phyloP scores from a whole-genome alignment of 2,329 filamentous ascomycete species.

The Hymenoscyphus occultus region DNA sequence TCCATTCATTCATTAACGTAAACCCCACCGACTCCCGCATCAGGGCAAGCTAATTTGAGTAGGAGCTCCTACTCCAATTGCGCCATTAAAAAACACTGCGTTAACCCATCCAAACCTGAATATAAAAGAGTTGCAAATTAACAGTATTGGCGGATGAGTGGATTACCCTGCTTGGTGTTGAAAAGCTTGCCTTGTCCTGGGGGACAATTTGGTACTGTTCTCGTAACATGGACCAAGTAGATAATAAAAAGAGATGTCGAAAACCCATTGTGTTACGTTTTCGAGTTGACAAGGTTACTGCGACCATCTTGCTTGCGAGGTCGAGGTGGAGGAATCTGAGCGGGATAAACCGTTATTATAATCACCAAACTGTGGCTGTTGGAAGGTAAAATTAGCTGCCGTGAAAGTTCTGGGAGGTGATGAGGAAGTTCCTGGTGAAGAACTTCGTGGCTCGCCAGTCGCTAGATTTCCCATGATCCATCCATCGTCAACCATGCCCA shows the following conservation, averaged over 20 bases:
- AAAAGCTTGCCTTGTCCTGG: neutral
- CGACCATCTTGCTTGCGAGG: neutral
- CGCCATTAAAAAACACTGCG: slow-evolving; percentile 1
- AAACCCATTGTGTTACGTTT: neutral
- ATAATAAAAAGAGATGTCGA: neutral
- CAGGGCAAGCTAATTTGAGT: neutral
- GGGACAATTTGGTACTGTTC: neutral
- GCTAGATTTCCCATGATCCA: neutral
- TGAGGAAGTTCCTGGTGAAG: neutral
- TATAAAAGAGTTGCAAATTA: neutral
- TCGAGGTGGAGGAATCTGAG: neutral
- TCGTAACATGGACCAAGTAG: neutral
- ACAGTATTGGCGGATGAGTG: neutral
- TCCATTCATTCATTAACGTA: neutral
- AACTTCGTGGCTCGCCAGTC: neutral
- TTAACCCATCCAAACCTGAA: neutral
- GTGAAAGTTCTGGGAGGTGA: neutral
- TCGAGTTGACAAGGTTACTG: neutral
- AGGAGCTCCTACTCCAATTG: neutral
- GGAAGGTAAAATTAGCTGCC: neutral
- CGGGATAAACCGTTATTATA: neutral
- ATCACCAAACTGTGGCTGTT: neutral
- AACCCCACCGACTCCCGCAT: neutral
- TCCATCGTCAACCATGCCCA: neutral
- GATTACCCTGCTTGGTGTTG: slow-evolving; percentile 1